Base-by-base conservation (phyloP, 1,139 yeast species). In the Hemisphaericaspora subhashii region DNA sequence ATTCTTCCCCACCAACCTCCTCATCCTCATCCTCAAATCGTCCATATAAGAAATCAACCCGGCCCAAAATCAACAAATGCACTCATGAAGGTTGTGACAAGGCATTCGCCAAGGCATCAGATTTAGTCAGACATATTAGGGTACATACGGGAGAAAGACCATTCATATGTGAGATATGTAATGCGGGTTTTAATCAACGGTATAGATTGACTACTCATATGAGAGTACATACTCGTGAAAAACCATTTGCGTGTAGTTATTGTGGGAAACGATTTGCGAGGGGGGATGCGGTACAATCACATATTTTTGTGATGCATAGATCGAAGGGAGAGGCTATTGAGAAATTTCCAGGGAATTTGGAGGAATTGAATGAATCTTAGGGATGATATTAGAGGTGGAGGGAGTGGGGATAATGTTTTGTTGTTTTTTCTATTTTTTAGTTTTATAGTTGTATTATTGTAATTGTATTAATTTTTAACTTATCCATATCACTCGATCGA, bases 111-210 rank as follows among this genome's bases (percentile, higher is more conserved):
- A 58, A 58, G 35, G 40, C 44, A 5, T 50, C 56, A 20, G 64
- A 58, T 40, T 51, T 58, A 42, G 53, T 52, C 8, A 48, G 64
- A 35, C 64, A 58, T 37, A 38, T 40, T 15, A 43, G 62, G 15
- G 50, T 54, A 31, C 64, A 58, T 39, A 52, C 64, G 6, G 66
- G 62, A 18, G 64, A 58, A 33, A 43, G 57, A 22, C 64, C 64
- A 6, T 58, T 43, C 35, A 50, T 47, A 21, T 58, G 62, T 46
- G 42, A 43, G 12, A 41, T 44, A 30, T 58, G 64, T 36, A 44
- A 43, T 27, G 58, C 59, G 3, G 46, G 55, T 16, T 58, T 58
- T 39, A 53, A 49, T 34, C 64, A 58, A 40, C 49, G 55, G 40
- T 58, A 58, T 44, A 41, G 64, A 21, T 47, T 58, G 28, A 58